These are phyloP conservation scores for Aspergillus ochraceus DNA, from an alignment of 2,329 filamentous ascomycete genomes.

Conservation along the genomic window DNA sequence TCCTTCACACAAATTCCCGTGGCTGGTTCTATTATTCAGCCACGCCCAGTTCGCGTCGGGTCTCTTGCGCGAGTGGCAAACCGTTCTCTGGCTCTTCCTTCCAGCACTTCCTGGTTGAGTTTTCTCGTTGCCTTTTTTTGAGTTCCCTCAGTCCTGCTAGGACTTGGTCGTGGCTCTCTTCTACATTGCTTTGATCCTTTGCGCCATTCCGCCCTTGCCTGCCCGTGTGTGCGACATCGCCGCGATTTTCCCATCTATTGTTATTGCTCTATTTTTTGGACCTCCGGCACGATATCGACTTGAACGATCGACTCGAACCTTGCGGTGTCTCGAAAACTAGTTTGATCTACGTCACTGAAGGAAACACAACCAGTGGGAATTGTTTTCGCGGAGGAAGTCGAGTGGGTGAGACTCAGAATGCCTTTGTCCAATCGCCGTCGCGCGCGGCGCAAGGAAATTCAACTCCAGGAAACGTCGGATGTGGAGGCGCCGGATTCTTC, in stretches of 20 bases:
- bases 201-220: not conserved
- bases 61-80: conserved; percentile 32
- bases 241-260: not conserved
- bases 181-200: not conserved
- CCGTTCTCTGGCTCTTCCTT: conserved; percentile 32
- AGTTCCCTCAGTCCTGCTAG: conserved; percentile 6
- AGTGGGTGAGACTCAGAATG: conserved; percentile 27
- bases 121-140: conserved; percentile 13
- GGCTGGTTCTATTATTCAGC: conserved; percentile 19
- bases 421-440: conserved; percentile 46
- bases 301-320: not conserved
- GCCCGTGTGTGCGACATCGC: not conserved
- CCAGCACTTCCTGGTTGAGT: conserved; percentile 18
- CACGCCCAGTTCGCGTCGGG: conserved; percentile 21
- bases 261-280: not conserved
- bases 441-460: conserved; percentile 47
- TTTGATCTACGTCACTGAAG: not conserved
- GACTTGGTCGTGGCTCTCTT: conserved; percentile 2
- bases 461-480: conserved; percentile 47
- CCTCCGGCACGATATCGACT: not conserved
- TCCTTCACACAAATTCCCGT: conserved; percentile 6
- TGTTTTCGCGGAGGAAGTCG: not conserved
- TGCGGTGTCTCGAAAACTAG: not conserved
- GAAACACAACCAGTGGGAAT: not conserved
- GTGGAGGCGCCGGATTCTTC: conserved; percentile 50